phyloP scores from a whole-genome alignment of 2,329 filamentous ascomycete genomes.

The Claviceps monticola region DNA sequence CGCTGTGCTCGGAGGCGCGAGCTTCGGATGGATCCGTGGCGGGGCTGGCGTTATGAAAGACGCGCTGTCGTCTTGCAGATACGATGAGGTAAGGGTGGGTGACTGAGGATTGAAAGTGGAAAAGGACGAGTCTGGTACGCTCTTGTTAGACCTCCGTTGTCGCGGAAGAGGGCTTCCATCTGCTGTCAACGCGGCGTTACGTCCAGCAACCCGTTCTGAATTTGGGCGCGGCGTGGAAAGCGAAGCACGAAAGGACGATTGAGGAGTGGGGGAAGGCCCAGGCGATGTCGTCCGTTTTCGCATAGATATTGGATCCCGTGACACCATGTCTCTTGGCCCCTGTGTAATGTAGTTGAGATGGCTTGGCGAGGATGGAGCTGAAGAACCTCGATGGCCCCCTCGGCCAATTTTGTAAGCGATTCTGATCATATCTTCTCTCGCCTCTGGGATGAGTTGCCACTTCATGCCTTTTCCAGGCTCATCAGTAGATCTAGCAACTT shows the following conservation, averaged over 20 bases:
- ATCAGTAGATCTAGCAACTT: slow-evolving; percentile 81
- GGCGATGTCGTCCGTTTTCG: slow-evolving; percentile 44
- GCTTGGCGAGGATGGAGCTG: slow-evolving; percentile 53
- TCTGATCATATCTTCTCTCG: slow-evolving; percentile 76
- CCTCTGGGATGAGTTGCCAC: slow-evolving; percentile 82
- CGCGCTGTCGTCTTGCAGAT: slow-evolving; percentile 43
- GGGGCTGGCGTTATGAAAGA: slow-evolving; percentile 62
- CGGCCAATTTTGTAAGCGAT: slow-evolving; percentile 49
- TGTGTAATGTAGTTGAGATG: slow-evolving; percentile 48
- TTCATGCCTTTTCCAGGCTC: slow-evolving; percentile 99
- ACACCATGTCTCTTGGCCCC: slow-evolving; percentile 40
- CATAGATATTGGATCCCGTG: slow-evolving; percentile 34
- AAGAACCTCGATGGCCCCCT: slow-evolving; percentile 52
- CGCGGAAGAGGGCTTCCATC: slow-evolving; percentile 51
- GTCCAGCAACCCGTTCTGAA: slow-evolving; percentile 23
- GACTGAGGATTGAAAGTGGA: slow-evolving; percentile 42
- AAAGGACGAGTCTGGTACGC: slow-evolving; percentile 26
- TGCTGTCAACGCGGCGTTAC: slow-evolving; percentile 26
- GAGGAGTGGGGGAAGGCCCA: slow-evolving; percentile 42
- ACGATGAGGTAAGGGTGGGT: slow-evolving; percentile 48
- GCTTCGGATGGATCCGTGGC: slow-evolving; percentile 55
- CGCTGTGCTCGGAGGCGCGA: slow-evolving; percentile 68
- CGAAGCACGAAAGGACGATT: slow-evolving; percentile 32
- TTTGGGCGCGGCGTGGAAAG: slow-evolving; percentile 47
- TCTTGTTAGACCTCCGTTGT: slow-evolving; percentile 29